Evolutionary conservation across 305 asterid species (phyloP).

Genomic region (Coffea humblotiana): DNA sequence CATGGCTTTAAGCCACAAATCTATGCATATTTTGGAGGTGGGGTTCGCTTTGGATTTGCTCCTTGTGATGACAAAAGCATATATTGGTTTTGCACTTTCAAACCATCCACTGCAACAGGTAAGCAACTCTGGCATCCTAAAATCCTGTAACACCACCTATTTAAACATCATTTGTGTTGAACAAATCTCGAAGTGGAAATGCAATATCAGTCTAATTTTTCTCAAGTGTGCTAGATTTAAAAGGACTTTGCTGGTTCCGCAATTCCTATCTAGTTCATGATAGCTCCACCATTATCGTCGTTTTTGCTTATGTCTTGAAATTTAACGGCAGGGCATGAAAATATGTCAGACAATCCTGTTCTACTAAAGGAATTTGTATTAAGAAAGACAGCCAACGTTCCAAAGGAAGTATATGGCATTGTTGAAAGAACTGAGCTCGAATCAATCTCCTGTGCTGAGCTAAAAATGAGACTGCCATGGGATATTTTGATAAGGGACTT

Average conservation of each 20-base stretch:
- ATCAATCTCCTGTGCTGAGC: constrained; percentile 33
- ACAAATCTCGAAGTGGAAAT: not conserved
- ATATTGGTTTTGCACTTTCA: constrained; percentile 77
- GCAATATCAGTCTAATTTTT: not conserved
- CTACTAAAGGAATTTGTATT: constrained; percentile 52
- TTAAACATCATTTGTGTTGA: no score
- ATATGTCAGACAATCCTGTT: constrained; percentile 36
- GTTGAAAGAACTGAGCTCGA: constrained; percentile 37
- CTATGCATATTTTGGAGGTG: constrained; percentile 49
- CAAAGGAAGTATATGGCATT: constrained; percentile 32
- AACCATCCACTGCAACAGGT: constrained; percentile 45
- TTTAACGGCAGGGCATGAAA: constrained; percentile 33
- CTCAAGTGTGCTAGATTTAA: not conserved
- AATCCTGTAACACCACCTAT: not conserved
- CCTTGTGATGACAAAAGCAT: constrained; percentile 59
- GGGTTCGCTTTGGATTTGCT: constrained; percentile 57
- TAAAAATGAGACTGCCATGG: constrained; percentile 30
- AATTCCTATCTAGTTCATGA: not conserved
- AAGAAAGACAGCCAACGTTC: constrained; percentile 37
- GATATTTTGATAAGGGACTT: constrained; percentile 12
- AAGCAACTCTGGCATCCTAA: constrained; percentile 17
- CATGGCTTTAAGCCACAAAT: constrained; percentile 57
- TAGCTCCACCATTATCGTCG: not conserved
- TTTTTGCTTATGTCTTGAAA: not conserved
- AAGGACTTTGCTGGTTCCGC: not conserved